Evolutionary conservation across 805 yeast species (phyloP), one percentile per base, ranked within the genome.

Genomic region (Suhomyces faveliae): DNA sequence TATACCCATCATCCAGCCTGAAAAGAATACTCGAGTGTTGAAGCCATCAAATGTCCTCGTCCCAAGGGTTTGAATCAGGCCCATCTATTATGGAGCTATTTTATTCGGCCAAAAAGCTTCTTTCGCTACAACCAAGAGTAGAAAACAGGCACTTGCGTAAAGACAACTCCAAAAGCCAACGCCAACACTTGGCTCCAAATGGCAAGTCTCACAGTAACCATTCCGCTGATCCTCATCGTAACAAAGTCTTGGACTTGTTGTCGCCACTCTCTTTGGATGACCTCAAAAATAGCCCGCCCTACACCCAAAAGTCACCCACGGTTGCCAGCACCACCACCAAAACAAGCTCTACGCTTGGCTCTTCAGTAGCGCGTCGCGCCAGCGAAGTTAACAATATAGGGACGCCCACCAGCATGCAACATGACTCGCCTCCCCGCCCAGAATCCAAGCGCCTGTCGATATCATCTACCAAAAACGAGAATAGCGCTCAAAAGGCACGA

Each of bases 41-140:
- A 19, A 17, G n/a, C 38, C n/a, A n/a, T 10, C 27, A 17, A 15
- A 37, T 10, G 27, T 50, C 46, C 49, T 42, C 53, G 22, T 19
- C 44, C 35, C 29, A 43, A 37, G 42, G 46, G 43, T 51, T 53
- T 37, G 55, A 53, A 38, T 37, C 52, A 17, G 57, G 54, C n/a
- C 77, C 77, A 11, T 66, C 75, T 8, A 69, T 73, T 17, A 60
- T 63, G 51, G 77, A 73, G 53, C 68, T 73, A 30, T 71, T 71
- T 51, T 54, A 64, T 56, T 71, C 74, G 24, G 78, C 76, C 8
- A 70, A 67, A 50, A 68, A 66, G 47, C 58, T 73, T 24, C 56
- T 73, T 41, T 58, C 70, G 15, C 60, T 73, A 37, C 73, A 71
- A 48, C 63, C 70, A 4, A 53, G 78, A 40, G 69, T 72, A 22